phyloP scores from a whole-genome alignment of 2,329 filamentous ascomycete species.

The Cladophialophora chaetospira region DNA sequence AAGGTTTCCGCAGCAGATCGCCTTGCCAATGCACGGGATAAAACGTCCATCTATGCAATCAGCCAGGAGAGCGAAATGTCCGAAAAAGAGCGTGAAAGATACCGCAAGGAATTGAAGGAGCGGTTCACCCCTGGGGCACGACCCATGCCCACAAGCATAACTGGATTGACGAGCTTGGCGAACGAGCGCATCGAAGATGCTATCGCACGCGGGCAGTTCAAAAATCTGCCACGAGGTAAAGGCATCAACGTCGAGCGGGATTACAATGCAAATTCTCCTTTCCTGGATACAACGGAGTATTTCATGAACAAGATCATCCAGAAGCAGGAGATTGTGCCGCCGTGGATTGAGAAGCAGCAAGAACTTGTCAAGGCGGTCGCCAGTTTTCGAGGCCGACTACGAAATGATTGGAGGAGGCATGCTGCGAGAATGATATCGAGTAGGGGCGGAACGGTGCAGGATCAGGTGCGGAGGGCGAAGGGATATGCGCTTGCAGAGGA shows the following conservation, averaged over 20 bases:
- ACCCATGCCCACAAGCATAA: constrained; percentile 72
- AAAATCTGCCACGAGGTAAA: constrained; percentile 77
- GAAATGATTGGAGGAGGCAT: constrained; percentile 82
- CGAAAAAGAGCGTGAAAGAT: constrained; percentile 70
- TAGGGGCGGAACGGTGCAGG: constrained; percentile 71
- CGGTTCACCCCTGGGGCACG: constrained; percentile 74
- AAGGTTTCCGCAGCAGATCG: constrained; percentile 50
- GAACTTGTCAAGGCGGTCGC: constrained; percentile 71
- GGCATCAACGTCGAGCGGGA: constrained; percentile 72
- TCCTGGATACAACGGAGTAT: constrained; percentile 94
- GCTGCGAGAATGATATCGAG: constrained; percentile 77
- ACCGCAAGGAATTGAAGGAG: constrained; percentile 74
- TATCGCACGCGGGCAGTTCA: constrained; percentile 87
- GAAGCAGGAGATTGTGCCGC: constrained; percentile 89
- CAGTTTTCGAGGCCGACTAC: constrained; percentile 71
- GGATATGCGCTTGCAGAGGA: constrained; percentile 75
- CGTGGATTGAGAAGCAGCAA: constrained; percentile 99
- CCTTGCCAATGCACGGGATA: constrained; percentile 61
- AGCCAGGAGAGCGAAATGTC: constrained; percentile 61
- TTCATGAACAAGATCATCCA: constrained; percentile 99
- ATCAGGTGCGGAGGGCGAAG: constrained; percentile 71
- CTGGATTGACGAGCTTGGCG: constrained; percentile 78
- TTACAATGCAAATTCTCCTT: constrained; percentile 78
- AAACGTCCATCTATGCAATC: constrained; percentile 57
- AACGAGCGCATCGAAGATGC: constrained; percentile 94